Base-by-base conservation (phyloP, 495 filamentous ascomycete genomes). In the Tetracladium marchalianum region DNA sequence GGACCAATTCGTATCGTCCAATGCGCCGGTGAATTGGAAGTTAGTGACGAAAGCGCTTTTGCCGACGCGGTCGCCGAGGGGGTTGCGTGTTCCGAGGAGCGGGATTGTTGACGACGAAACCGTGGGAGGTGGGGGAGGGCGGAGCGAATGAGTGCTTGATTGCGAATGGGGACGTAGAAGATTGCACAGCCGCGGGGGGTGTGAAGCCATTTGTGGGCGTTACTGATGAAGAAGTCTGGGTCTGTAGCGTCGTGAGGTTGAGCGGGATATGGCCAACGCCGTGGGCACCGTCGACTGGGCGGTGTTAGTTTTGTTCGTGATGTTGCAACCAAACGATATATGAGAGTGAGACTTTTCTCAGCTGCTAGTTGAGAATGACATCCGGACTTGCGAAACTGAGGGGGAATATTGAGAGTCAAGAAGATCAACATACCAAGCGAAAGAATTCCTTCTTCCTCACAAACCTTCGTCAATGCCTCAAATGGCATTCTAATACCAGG, bases 201-300 rank as follows among this genome's bases (percentile, higher is more conserved):
- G 54, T 78, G 85, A 12, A 95, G 75, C 90, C 90, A 97, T 69
- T 96, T 97, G 64, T 96, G 87, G 53, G 77, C 78, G 58, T 95
- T 95, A 17, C 70, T 78, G 8, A 87, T 73, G 50, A 94, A 80
- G 62, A 95, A 96, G 51, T 96, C 89, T 0, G 85, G 79, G 32
- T 81, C 70, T n/a, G n/a, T n/a, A 87, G 60, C 17, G 51, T 58
- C 0, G 54, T 54, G 16, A 95, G 65, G 52, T 89, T 72, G 12
- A 96, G 63, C 1, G 67, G 66, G 15, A 95, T 72, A 44, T 89
- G 80, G 0, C 90, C 90, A 31, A 94, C 66, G 4, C 84, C 83
- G 59, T 95, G 88, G 4, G 87, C 88, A 2, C 71, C 88, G 55
- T 95, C 88, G n/a, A 95, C 64, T 12, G 80, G 55, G 39, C n/a